These are phyloP conservation scores for Diddensiella caesifluorescens DNA, from an alignment of 805 yeast genomes.

Conservation along the genomic window DNA sequence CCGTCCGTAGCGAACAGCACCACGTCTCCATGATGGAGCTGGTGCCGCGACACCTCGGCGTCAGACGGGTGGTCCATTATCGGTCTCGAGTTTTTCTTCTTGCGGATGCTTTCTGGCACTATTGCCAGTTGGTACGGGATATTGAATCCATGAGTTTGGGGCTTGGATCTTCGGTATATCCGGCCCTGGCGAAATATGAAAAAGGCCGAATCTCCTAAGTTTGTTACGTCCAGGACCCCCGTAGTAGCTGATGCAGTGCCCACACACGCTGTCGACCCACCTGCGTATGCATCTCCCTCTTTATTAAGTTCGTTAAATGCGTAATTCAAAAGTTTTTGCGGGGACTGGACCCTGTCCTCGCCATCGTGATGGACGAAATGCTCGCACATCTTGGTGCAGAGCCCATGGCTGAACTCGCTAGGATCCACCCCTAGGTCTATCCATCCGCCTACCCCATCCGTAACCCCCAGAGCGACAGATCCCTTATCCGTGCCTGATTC, in stretches of 20 bases:
- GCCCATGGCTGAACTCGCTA: constrained; percentile 75
- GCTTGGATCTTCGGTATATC: constrained; percentile 59
- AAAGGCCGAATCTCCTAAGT: constrained; percentile 94
- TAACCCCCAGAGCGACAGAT: constrained; percentile 29
- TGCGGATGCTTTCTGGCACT: constrained; percentile 53
- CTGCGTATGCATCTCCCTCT: constrained; percentile 67
- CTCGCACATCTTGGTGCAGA: constrained; percentile 53
- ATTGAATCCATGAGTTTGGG: constrained; percentile 82
- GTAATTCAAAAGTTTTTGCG: constrained; percentile 44
- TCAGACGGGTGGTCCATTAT: constrained; percentile 57
- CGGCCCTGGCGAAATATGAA: constrained; percentile 68
- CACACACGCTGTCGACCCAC: constrained; percentile 89
- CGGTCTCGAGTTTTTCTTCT: constrained; percentile 36
- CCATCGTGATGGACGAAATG: constrained; percentile 30
- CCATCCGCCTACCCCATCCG: constrained; percentile 99
- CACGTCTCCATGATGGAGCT: constrained; percentile 65
- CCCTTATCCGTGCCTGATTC: constrained; percentile 13
- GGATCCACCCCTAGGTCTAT: constrained; percentile 86
- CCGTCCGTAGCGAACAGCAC: constrained; percentile 92
- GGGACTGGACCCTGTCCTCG: constrained; percentile 27
- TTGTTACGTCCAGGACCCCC: constrained; percentile 58
- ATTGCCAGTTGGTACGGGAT: constrained; percentile 90
- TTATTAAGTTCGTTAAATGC: constrained; percentile 53
- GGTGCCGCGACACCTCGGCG: constrained; percentile 63
- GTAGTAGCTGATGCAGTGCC: constrained; percentile 55